phyloP scores from a whole-genome alignment of 495 filamentous ascomycete species.

The Xylaria venustula region DNA sequence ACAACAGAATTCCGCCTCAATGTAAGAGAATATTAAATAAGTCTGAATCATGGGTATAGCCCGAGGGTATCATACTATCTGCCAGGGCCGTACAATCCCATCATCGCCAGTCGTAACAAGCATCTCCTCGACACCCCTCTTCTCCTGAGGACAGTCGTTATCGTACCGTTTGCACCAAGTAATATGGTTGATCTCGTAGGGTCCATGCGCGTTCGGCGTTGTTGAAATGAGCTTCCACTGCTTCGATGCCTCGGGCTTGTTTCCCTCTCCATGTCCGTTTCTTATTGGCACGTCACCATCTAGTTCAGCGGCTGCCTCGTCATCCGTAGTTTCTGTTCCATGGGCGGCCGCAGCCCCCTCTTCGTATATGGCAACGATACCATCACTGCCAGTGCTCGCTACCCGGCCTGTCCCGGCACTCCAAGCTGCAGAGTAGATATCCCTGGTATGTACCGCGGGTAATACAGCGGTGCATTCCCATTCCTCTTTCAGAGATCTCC shows the following conservation, averaged over 20 bases:
- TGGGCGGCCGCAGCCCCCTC: conserved; percentile 38
- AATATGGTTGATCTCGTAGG: conserved; percentile 91
- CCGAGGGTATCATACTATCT: conserved; percentile 20
- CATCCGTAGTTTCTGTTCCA: conserved; percentile 18
- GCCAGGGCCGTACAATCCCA: conserved; percentile 72
- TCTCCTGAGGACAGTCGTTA: conserved; percentile 38
- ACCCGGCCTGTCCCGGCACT: conserved; percentile 70
- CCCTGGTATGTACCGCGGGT: conserved; percentile 71
- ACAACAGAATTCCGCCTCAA: too few relatives aligned
- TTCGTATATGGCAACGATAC: conserved; percentile 76
- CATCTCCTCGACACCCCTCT: conserved; percentile 63
- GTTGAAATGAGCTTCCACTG: conserved; percentile 69
- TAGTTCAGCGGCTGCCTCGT: conserved; percentile 29
- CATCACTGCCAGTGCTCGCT: conserved; percentile 83
- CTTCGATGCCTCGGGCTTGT: conserved; percentile 30
- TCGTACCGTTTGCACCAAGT: conserved; percentile 71
- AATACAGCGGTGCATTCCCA: conserved; percentile 74
- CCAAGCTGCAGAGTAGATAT: conserved; percentile 82
- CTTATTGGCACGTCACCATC: conserved; percentile 42
- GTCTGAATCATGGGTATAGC: neutral
- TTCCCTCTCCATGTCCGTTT: conserved; percentile 27
- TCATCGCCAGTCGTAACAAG: conserved; percentile 80
- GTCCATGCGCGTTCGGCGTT: conserved; percentile 72
- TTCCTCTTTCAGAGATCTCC: conserved; percentile 69
- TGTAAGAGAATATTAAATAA: too few relatives aligned